Evolutionary conservation across 208 protist species (phyloP).

Genomic region (Trichomonas vaginalis): DNA sequence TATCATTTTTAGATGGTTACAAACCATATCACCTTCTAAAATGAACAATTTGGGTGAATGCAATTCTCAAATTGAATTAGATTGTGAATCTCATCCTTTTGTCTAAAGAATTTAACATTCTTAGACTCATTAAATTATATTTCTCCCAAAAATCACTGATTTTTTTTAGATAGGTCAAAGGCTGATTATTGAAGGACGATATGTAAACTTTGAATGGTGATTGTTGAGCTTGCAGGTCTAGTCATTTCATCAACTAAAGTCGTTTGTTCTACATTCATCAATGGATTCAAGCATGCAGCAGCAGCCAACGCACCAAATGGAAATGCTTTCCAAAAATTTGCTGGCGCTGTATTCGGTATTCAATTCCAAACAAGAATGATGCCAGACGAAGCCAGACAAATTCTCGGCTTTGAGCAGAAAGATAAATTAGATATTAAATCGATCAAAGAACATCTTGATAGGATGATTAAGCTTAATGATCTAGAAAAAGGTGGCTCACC

Average conservation of each 20-base stretch:
- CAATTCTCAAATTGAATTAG: no score
- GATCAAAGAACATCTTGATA: neutral
- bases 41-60: neutral
- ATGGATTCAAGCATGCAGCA: neutral
- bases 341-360: neutral
- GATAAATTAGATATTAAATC: neutral
- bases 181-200: neutral
- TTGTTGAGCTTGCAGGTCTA: neutral
- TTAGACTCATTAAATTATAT: neutral
- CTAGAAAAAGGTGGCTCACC: constrained; percentile 7
- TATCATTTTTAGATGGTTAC: no score
- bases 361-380: neutral
- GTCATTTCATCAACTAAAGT: neutral
- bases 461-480: neutral
- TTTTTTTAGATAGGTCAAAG: neutral
- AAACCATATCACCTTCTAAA: no score
- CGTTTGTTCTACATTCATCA: neutral
- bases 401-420: neutral
- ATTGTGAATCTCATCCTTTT: no score
- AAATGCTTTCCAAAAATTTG: neutral
- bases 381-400: neutral
- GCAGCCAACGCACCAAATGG: neutral
- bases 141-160: neutral
- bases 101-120: no score
- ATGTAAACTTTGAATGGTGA: neutral